Base-by-base conservation (phyloP, 441 rosid genomes). In the Macaranga tanarius region DNA sequence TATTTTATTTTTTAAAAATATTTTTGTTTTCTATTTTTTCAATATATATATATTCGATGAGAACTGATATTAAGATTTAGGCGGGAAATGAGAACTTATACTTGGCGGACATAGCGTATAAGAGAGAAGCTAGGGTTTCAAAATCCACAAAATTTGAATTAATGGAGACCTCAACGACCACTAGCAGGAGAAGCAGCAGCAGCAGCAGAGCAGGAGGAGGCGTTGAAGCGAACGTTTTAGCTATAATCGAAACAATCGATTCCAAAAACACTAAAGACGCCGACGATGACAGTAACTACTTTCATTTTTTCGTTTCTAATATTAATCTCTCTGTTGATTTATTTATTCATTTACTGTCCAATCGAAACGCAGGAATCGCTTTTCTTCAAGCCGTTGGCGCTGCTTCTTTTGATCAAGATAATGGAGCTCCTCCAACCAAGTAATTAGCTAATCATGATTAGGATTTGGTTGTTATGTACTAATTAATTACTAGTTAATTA, bases 321-420 rank as follows among this genome's bases (percentile, higher is more conserved):
- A 31, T 31, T 31, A 38, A 54, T 26, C 8, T 19, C 23, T 10
- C 26, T 44, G 38, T 25, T 48, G 7, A 7, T 59, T 42, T 71
- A 23, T 22, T 19, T 57, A 0, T 42, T 11, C 16, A 17, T 23
- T 28, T 4, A 31, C 64, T 31, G 38, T 31, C 5, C 5, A 31
- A 31, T 31, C 5, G 10, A 45, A 13, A 5, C 4, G 23, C 64
- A 84, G 97, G 92, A 73, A 66, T 91, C 78, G 84, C 88, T 73
- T 95, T 86, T 79, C 86, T 95, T 0, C 90, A 88, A 80, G 99
- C 92, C 31, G 97, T 91, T 83, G 91, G 96, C 10, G 78, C 82
- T 1, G 83, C 92, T 73, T 83, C 86, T 11, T 55, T 94, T 72
- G 81, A 86, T 19, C 82, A 86, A 0, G 83, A 81, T 10, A 63